These are phyloP conservation scores for Hamamelis virginiana DNA, from an alignment of 164 flowering plant species.

Conservation along the genomic window DNA sequence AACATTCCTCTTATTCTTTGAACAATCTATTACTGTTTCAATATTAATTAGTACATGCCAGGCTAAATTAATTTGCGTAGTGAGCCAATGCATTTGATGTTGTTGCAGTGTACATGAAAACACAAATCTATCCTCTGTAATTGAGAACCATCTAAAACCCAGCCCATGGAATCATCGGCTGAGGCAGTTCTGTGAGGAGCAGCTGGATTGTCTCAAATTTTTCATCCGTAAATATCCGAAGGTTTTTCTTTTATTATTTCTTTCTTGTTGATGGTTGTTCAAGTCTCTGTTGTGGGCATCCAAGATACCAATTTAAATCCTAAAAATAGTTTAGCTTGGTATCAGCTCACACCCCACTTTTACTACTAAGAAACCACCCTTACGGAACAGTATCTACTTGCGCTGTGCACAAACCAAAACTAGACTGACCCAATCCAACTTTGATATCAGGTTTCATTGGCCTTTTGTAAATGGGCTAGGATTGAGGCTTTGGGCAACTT, in stretches of 20 bases:
- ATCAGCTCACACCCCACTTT: not conserved
- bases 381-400: not conserved
- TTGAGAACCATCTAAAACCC: conserved; percentile 71
- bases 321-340: not conserved
- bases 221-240: conserved; percentile 65
- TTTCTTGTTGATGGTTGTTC: not conserved
- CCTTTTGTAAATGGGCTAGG: not conserved
- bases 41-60: not conserved
- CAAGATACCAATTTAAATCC: not conserved
- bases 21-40: not conserved
- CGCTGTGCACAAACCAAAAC: not conserved
- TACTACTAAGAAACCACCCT: too few species aligned
- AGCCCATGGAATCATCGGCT: conserved; percentile 69
- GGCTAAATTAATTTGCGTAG: not conserved
- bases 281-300: not conserved
- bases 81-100: conserved; percentile 8
- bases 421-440: not conserved
- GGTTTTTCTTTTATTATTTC: conserved; percentile 41
- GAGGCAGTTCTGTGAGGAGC: conserved; percentile 56
- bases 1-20: not conserved
- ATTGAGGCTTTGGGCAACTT: not conserved
- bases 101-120: conserved; percentile 65
- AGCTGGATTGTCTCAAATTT: conserved; percentile 55
- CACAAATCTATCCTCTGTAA: conserved; percentile 39
- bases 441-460: not conserved